phyloP scores from a whole-genome alignment of 73 alveolate species.

The Paramecium biaurelia region DNA sequence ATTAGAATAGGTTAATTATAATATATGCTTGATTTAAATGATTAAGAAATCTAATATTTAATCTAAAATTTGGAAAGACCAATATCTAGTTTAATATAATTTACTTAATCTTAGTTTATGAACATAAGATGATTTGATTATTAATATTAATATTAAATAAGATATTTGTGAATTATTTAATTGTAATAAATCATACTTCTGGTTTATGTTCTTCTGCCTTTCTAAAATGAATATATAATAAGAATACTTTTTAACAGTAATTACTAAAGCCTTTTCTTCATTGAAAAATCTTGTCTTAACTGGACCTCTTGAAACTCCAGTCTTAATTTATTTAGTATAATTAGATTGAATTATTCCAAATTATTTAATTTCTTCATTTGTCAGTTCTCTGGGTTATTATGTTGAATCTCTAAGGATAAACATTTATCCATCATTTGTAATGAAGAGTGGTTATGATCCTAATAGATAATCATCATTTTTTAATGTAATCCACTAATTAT shows the following conservation, averaged over 20 bases:
- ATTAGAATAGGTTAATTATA: no score
- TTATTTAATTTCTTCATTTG: neutral
- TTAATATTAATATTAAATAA: no score
- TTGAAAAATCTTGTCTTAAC: neutral
- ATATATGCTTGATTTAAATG: no score
- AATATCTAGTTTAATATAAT: no score
- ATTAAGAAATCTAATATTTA: no score
- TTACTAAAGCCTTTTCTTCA: conserved; percentile 2
- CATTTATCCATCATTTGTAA: conserved; percentile 6
- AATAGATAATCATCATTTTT: neutral
- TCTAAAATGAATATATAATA: neutral
- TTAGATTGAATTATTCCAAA: neutral
- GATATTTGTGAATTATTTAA: neutral
- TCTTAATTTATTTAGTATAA: neutral
- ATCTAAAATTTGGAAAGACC: no score
- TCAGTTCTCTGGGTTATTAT: neutral
- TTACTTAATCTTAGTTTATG: no score
- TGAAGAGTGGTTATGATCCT: neutral
- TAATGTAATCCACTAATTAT: neutral
- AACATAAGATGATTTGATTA: no score
- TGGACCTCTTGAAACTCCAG: neutral
- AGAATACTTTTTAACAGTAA: neutral
- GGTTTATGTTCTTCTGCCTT: neutral
- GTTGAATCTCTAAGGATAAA: neutral
- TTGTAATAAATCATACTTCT: neutral